These are phyloP conservation scores for Pyrus betulifolia DNA, from an alignment of 306 rosid genomes.

Conservation along the genomic window DNA sequence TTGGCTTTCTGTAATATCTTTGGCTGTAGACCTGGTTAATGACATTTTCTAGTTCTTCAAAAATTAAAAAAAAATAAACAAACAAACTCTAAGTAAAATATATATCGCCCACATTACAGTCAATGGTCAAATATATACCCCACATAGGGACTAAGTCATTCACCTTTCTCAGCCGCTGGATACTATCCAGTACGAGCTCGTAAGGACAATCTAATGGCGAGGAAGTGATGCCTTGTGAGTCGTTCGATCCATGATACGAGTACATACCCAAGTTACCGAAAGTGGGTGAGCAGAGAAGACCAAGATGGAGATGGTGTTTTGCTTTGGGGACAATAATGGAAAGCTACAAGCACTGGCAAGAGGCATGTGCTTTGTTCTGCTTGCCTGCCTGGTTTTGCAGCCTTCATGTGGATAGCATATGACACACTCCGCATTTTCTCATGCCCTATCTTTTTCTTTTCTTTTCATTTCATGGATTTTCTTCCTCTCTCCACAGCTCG, in stretches of 20 bases:
- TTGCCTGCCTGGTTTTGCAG: conserved; percentile 25
- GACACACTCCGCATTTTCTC: conserved; percentile 16
- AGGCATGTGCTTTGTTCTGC: conserved; percentile 30
- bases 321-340: conserved; percentile 7
- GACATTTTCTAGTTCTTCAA: too few relatives aligned
- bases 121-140: not conserved
- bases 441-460: not conserved
- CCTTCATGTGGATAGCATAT: conserved; percentile 24
- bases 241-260: not conserved
- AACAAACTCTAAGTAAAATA: not conserved
- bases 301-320: not conserved
- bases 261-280: not conserved
- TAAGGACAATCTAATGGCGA: not conserved
- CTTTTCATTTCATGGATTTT: not conserved
- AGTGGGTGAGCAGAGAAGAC: not conserved
- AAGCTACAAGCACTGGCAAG: not conserved
- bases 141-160: not conserved
- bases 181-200: not conserved
- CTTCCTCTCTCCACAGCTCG: not conserved
- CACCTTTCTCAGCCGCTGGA: not conserved
- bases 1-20: too few relatives aligned
- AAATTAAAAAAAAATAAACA: too few relatives aligned
- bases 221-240: not conserved
- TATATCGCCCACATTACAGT: not conserved
- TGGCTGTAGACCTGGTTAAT: too few relatives aligned